Evolutionary conservation across 805 yeast species (phyloP), one percentile per base, ranked within the genome.

Genomic region (Saccharomyces mikatae): DNA sequence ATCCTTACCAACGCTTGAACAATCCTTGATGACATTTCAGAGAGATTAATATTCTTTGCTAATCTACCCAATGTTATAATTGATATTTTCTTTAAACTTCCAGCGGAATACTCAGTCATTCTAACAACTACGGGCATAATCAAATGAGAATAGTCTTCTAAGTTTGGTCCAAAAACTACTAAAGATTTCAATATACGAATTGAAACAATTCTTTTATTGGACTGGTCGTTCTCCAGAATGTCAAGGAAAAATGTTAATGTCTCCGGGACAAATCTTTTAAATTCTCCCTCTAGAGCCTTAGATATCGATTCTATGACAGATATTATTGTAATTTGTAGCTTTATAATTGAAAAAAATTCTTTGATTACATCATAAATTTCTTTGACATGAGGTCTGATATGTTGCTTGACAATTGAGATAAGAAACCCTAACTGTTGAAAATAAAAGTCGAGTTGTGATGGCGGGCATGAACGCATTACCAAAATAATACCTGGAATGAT

Each of bases 1-100:
- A 89, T 84, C 54, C 97, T 73, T 6, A 91, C 71, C 11, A 94
- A 69, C 0, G 97, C 92, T 61, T 92, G 97, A 28, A 94, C 81
- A 51, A 94, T 87, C 58, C 97, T 76, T 1, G 97, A 87, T 0
- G 96, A 85, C 89, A 90, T 86, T 60, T 92, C 98, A 54, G 82
- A 83, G 53, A 94, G 72, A 56, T 82, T 79, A 3, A 92, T 84
- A 41, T 76, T 79, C 60, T 82, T 83, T 1, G 96, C 83, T 28
- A 94, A 70, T 62, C 87, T 86, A 0, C 97, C 96, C 47, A 94
- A 75, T 0, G 96, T 83, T 49, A 84, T 85, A 54, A 94, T 84
- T 0, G 97, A 90, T 47, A 87, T 83, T 54, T 78, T 80, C 54
- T 89, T 75, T 32, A 92, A 76, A 14, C 74, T 73, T 2, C 73